Evolutionary conservation across 129 eudicot genomes (phyloP), one percentile per base, ranked within the genome.

Genomic region (Flaveria ramosissima): DNA sequence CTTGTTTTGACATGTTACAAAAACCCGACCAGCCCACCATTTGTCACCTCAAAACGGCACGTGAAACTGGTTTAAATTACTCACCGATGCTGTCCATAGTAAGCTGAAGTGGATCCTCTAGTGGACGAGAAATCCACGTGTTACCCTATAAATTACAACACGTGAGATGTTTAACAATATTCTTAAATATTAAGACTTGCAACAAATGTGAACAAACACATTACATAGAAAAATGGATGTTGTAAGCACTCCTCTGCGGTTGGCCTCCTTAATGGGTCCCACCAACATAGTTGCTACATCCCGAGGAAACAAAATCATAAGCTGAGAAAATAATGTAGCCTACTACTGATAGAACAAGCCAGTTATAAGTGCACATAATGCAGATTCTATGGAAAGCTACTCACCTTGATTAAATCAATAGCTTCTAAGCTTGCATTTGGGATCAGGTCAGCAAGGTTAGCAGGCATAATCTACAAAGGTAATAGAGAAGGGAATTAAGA

Each of bases 151-250:
- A 46, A 84, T 53, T 16, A 21, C 56, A 69, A 56, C 72, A 76
- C 52, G 68, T 82, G 76, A 88, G 88, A 80, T 64, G 32, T 72
- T 77, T 42, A 68, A 75, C 77, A 59, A 42, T 9, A 60, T 2
- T 36, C 56, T 59, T 27, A 79, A 42, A 66, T 11, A 3, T 6
- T 12, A 7, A 43, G 74, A 36, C 65, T 66, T 46, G n/a, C 6
- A 46, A 69, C 11, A 72, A 68, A 73, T 17, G 43, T 30, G 45
- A 83, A 46, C 30, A 81, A 57, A 50, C 56, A 55, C 61, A 79
- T 88, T 93, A 91, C 99, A 81, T 87, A 83, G 84, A 94, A 94
- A 79, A 94, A 94, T 5, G 96, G 93, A 83, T 94, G 99, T 78
- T 81, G 92, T 80, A 94, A 80, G 75, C 92, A 88, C 73, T 94